Percentiles rank a stretch among this genome's conserved stretches.
These are phyloP conservation scores for Pseudocercospora eumusae DNA, from an alignment of 2,329 filamentous ascomycete genomes.

Conservation along the genomic window DNA sequence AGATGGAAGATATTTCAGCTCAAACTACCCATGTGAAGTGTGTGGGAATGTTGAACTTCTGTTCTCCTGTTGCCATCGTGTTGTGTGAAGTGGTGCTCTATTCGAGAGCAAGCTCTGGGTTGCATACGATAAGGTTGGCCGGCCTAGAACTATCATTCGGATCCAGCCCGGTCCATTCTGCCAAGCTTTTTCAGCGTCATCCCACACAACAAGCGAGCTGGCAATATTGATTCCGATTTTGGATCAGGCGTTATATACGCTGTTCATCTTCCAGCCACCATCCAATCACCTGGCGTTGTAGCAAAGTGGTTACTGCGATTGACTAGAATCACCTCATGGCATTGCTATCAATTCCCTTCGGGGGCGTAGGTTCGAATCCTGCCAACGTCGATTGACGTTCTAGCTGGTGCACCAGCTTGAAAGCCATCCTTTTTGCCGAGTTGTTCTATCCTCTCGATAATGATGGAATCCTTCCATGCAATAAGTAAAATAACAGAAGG, in stretches of 20 bases:
- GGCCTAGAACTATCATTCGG: too few relatives aligned
- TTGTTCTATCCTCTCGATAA: too few relatives aligned
- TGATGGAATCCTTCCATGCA: too few relatives aligned
- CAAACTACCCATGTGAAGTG: not conserved
- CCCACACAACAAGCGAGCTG: not conserved
- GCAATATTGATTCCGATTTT: too few relatives aligned
- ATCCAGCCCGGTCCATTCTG: not conserved
- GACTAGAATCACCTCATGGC: constrained; percentile 33
- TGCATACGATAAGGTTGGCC: too few relatives aligned
- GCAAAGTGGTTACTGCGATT: constrained; percentile 37
- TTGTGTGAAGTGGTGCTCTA: too few relatives aligned
- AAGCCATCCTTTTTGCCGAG: not conserved
- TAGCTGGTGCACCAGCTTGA: not conserved
- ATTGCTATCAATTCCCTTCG: constrained; percentile 40
- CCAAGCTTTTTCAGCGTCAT: not conserved
- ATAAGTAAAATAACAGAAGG: too few relatives aligned
- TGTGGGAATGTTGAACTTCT: not conserved
- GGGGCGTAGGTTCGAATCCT: constrained; percentile 30
- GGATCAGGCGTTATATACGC: not conserved
- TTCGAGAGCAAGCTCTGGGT: too few relatives aligned
- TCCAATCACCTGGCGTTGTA: constrained; percentile 29
- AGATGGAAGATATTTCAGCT: not conserved
- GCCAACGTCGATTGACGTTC: not conserved
- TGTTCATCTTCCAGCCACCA: too few relatives aligned
- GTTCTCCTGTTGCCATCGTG: too few relatives aligned